Evolutionary conservation across 257 asterid genomes (phyloP), one percentile per base, ranked within the genome.

Genomic region (Nicotiana tabacum): DNA sequence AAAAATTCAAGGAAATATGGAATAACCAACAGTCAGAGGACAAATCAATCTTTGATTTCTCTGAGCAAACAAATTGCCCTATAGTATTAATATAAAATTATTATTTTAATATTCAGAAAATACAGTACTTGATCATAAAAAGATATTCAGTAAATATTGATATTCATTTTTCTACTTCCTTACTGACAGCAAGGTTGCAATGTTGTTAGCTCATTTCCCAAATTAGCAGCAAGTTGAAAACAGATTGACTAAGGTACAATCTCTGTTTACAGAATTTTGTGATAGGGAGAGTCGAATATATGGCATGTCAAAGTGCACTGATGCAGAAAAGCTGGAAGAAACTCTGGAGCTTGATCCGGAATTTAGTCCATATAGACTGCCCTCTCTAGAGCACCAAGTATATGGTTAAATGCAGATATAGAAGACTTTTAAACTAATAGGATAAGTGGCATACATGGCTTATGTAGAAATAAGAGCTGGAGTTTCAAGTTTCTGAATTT

Each of bases 281-380:
- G 39, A 74, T 48, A 48, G 9, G 61, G 79, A 74, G 39, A 74
- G 43, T 46, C 39, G 0, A 74, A 46, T 13, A n/a, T 9, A 16
- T 12, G 58, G 79, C 21, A 46, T 43, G 60, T 43, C 61, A 46
- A 72, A 72, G 61, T 27, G 35, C 80, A 48, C 80, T 6, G 6
- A 13, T 74, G 80, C 80, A 74, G 62, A 74, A 74, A 74, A 74
- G 27, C 80, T 74, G 80, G 62, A 74, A 74, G 80, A 48, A 74
- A 48, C 80, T 48, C 57, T 74, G 61, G 27, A 74, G 80, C 27
- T 74, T 27, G 27, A 48, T 48, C 80, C 24, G 2, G 27, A 74
- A 51, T 72, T 43, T 43, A 72, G 48, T 46, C 37, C 78, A 46
- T 74, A 48, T 13, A 46, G 80, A 74, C 56, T 15, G 80, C 39